Evolutionary conservation across 2,329 filamentous ascomycete species (phyloP).

Genomic region (Neodidymelliopsis sp.): DNA sequence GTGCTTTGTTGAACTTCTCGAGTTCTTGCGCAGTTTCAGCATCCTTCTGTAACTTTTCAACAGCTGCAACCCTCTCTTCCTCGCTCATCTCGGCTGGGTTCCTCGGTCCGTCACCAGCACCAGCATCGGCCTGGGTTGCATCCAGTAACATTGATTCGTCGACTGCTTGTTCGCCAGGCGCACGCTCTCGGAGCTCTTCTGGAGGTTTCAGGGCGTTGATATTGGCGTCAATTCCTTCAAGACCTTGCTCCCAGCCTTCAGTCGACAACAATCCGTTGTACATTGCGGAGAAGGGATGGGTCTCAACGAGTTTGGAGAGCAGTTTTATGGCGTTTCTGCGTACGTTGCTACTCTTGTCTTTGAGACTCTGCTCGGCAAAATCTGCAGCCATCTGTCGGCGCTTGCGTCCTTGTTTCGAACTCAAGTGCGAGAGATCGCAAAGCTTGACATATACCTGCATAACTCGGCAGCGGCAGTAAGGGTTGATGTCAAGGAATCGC

Average conservation of each 20-base stretch:
- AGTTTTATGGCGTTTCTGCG: conserved; percentile 94
- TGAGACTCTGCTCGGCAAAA: conserved; percentile 84
- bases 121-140: conserved; percentile 74
- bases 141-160: conserved; percentile 85
- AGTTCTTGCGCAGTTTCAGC: conserved; percentile 89
- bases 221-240: conserved; percentile 84
- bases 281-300: conserved; percentile 75
- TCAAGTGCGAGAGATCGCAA: conserved; percentile 89
- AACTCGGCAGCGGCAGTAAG: conserved; percentile 89
- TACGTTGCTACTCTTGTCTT: conserved; percentile 98
- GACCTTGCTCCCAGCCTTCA: conserved; percentile 83
- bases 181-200: conserved; percentile 72
- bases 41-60: conserved; percentile 83
- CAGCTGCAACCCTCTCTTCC: conserved; percentile 74
- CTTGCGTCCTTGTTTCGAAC: conserved; percentile 65
- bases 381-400: conserved; percentile 86
- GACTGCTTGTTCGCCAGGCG: conserved; percentile 70
- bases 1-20: conserved; percentile 84
- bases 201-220: conserved; percentile 83
- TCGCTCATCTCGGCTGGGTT: conserved; percentile 76
- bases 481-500: conserved; percentile 94
- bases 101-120: conserved; percentile 42
- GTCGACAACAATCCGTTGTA: conserved; percentile 80
- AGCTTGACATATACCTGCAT: conserved; percentile 93
- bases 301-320: conserved; percentile 85